These are phyloP conservation scores for Cyphellophora attinorum DNA, from an alignment of 2,329 filamentous ascomycete genomes.

Conservation along the genomic window DNA sequence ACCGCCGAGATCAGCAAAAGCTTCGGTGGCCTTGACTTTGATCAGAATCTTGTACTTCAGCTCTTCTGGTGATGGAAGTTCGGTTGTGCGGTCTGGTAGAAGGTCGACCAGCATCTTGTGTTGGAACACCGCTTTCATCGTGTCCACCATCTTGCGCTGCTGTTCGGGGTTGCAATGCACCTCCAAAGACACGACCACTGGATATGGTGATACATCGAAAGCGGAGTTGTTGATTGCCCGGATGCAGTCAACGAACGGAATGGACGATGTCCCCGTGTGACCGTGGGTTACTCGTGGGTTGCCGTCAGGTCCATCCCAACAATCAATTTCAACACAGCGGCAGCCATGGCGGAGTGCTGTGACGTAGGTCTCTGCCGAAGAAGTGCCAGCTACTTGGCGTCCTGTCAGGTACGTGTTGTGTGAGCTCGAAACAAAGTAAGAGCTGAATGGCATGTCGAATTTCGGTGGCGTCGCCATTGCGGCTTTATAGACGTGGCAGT, in stretches of 20 bases:
- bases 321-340: conserved; percentile 93
- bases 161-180: conserved; percentile 82
- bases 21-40: conserved; percentile 80
- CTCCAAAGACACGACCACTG: conserved; percentile 88
- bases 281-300: conserved; percentile 87
- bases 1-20: conserved; percentile 37
- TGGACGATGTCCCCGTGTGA: conserved; percentile 75
- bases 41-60: conserved; percentile 75
- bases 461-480: conserved; percentile 51
- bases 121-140: conserved; percentile 77
- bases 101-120: conserved; percentile 69
- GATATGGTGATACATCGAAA: conserved; percentile 77
- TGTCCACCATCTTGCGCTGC: conserved; percentile 79
- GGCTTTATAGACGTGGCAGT: conserved; percentile 56
- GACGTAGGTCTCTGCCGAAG: conserved; percentile 93
- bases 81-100: conserved; percentile 55
- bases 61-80: conserved; percentile 76
- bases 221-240: conserved; percentile 91
- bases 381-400: conserved; percentile 78
- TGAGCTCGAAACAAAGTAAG: conserved; percentile 97
- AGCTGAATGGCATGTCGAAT: conserved; percentile 78
- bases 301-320: conserved; percentile 87
- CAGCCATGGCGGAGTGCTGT: conserved; percentile 78
- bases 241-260: conserved; percentile 86
- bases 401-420: conserved; percentile 97